Evolutionary conservation across 139 green algal genomes (phyloP), one percentile per base, ranked within the genome.

Genomic region (Nannochloris sp.): DNA sequence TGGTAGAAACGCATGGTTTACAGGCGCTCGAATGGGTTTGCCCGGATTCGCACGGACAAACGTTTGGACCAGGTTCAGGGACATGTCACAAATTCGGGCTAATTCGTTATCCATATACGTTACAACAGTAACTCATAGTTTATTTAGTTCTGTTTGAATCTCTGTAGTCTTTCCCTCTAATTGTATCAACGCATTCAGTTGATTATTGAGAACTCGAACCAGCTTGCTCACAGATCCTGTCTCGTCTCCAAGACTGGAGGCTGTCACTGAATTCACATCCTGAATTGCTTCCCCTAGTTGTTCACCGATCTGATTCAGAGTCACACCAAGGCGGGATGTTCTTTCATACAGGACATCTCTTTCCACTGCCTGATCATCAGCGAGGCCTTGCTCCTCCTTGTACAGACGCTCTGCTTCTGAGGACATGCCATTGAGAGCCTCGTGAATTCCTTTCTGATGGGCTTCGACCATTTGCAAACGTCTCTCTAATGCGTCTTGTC

Each of bases 201-300:
- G 88, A 70, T 88, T 89, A 76, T 95, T 95, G 12, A 95, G 76
- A 66, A 95, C 87, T 65, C 78, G 79, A 62, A 95, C 84, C 6
- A 90, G 70, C 24, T 85, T 86, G 54, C 78, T 86, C 48, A 95
- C 63, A 3, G 88, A 86, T 25, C 70, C 83, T 25, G 44, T 51
- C 10, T 72, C 53, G 65, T 89, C 76, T 8, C 83, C 81, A 36
- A 84, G 56, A 36, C 65, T 70, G 4, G 74, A 67, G 4, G 78
- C 73, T 57, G 64, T 73, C 23, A 56, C 61, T 27, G 66, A 57
- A 64, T 77, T 77, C 6, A 68, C 51, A 24, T 77, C 70, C 1
- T 46, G 48, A 12, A 77, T 73, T 4, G 70, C 64, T 24, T 59
- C 58, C 25, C 23, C 62, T 37, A 91, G 75, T 48, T 88, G 71